Percentiles rank a stretch among this genome's conserved stretches.
phyloP scores from a whole-genome alignment of 495 filamentous ascomycete species.

The Cudoniella acicularis region DNA sequence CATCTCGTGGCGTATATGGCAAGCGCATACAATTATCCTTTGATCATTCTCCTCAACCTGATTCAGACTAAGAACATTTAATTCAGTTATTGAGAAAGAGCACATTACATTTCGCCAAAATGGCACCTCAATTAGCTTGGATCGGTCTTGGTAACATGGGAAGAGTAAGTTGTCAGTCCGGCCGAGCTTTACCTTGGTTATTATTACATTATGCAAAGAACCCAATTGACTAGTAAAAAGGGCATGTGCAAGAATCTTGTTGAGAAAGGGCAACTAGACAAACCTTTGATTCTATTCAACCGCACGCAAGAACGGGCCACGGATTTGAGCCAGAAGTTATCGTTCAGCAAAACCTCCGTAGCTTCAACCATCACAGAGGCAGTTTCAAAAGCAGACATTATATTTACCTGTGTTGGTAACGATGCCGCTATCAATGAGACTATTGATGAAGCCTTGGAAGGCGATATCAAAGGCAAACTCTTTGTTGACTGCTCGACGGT shows the following conservation, averaged over 20 bases:
- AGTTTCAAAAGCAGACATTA: conserved; percentile 65
- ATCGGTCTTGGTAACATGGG: conserved; percentile 93
- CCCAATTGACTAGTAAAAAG: conserved; percentile 45
- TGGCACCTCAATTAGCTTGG: conserved; percentile 69
- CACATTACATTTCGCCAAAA: conserved; percentile 23
- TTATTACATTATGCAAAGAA: no score
- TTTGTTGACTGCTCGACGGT: conserved; percentile 88
- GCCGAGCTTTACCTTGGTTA: background rate
- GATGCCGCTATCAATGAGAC: conserved; percentile 64
- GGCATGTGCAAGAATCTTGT: conserved; percentile 85
- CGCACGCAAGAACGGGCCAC: conserved; percentile 60
- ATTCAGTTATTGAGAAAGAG: no score
- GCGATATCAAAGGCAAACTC: conserved; percentile 61
- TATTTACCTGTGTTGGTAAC: conserved; percentile 81
- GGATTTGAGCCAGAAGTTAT: conserved; percentile 51
- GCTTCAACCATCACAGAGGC: conserved; percentile 60
- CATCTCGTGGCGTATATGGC: background rate
- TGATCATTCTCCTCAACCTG: no score
- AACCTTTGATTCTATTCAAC: conserved; percentile 76
- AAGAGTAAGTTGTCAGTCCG: conserved; percentile 52
- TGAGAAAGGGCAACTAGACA: conserved; percentile 65
- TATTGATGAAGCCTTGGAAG: conserved; percentile 49
- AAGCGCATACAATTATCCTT: no score
- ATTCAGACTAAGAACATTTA: no score
- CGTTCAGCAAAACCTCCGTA: conserved; percentile 55